Base-by-base conservation (phyloP, 75 land plant species). In the Chamaecyparis obtusa region DNA sequence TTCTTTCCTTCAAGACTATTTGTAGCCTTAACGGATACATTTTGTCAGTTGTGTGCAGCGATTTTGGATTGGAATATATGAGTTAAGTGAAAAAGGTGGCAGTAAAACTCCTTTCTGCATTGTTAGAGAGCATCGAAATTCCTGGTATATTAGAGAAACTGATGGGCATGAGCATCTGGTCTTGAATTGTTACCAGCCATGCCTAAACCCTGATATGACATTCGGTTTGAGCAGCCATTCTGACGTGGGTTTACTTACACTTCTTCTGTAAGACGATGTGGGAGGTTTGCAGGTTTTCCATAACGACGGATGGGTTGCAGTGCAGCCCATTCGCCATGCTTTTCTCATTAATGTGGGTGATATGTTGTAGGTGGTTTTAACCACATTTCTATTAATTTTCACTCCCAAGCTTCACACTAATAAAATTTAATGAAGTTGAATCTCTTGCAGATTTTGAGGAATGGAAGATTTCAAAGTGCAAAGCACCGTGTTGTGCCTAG, bases 41-140 rank as follows among this genome's bases (percentile, higher is more conserved):
- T 11, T 44, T 14, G 4, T 19, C 15, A 11, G 0, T 6, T 3
- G 64, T 35, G 39, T 77, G 30, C 85, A 91, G 94, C 88, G 85
- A 89, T 41, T 83, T 57, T 2, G 95, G 89, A 19, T 84, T 85
- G 0, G 85, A 88, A 69, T 91, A 93, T 44, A 83, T 86, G 36
- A 90, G 35, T 33, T 83, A 85, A 14, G 55, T 78, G 1, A 89
- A 89, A 84, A 88, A 71, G 16, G 41, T 94, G 39, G 87, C 83
- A 1, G 44, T 91, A n/a, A 85, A 74, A 10, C 86, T 93, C 21
- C 84, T 94, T 17, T 91, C 85, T 32, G 88, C 91, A 5, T 88
- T 93, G 24, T 90, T 94, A 4, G 94, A 94, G 88, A 90, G 92
- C 86, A 84, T 93, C 30, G 95, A 94, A 3, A 56, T 94, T 6